Evolutionary conservation across 176 grass and related monocot species (phyloP).

Genomic region (Oryza australiensis): DNA sequence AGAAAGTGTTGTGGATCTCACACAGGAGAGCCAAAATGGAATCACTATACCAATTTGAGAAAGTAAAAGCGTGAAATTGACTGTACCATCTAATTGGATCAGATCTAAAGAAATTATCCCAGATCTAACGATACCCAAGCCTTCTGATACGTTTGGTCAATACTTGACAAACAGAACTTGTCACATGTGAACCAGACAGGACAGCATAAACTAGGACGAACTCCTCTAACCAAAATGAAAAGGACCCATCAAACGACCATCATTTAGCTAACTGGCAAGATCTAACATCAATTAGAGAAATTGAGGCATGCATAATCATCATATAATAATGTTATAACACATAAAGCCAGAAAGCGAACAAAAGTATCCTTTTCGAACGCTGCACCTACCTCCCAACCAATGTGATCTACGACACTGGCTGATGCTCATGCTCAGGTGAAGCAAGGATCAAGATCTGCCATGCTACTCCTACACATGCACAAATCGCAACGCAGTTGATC

Average conservation of each 20-base stretch:
- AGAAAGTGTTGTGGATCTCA: constrained; percentile 7
- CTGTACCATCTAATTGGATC: neutral
- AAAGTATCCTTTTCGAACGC: neutral
- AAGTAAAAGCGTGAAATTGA: neutral
- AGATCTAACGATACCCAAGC: constrained; percentile 18
- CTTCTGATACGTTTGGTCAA: neutral
- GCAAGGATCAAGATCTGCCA: constrained; percentile 21
- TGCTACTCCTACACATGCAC: neutral
- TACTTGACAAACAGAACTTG: constrained; percentile 9
- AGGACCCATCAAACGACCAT: constrained; percentile 28
- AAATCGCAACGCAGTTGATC: constrained; percentile 3
- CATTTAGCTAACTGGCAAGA: constrained; percentile 19
- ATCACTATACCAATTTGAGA: neutral
- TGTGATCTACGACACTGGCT: neutral
- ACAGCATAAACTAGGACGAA: constrained; percentile 22
- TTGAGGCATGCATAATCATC: neutral
- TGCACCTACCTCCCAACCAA: neutral
- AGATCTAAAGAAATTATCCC: constrained; percentile 13
- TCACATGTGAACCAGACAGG: constrained; percentile 15
- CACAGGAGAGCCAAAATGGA: neutral
- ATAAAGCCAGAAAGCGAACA: neutral
- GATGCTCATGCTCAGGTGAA: neutral
- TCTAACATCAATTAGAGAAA: neutral
- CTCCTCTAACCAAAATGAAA: constrained; percentile 21
- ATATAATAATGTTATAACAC: neutral